Evolutionary conservation across 495 filamentous ascomycete genomes (phyloP), one percentile per base, ranked within the genome.

Genomic region (Patellaria atrata): DNA sequence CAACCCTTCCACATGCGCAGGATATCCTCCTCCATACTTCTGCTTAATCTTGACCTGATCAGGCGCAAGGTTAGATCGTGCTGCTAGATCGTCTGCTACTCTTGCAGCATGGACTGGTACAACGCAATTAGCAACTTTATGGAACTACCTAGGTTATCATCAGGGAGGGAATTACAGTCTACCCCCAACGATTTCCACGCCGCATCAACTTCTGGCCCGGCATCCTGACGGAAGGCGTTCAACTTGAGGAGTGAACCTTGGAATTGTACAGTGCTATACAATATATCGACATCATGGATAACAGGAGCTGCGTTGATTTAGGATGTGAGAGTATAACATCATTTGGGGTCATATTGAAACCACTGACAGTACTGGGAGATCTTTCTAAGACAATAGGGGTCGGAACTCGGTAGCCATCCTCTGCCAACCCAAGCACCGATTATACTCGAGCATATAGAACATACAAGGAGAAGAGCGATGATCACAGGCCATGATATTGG

Each of bases 141-240:
- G n/a, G 9, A 26, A 26, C 9, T 26, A 9, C n/a, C 9, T 9
- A n/a, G 23, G 23, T 26, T 26, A 26, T 9, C 9, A 26, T 9
- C 9, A n/a, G n/a, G n/a, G 23, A n/a, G n/a, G 23, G n/a, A 25
- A 10, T 33, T 31, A 68, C 64, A 71, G 27, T 70, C 57, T 0
- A 63, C 53, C 2, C 71, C 71, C 0, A 75, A 43, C 2, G 65
- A 56, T 21, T 59, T 58, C 70, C 71, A 75, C 3, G 68, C 70
- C 2, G 59, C 66, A 44, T 75, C 71, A 2, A 72, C 67, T 35
- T 68, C 67, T 0, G 65, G 64, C 12, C 62, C 56, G 0, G 63
- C 65, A 23, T 56, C 38, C 33, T 62, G 56, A 9, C 70, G 64
- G 44, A 62, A 75, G 16, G 63, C 52, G 28, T 68, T 67, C 33